A percentile compares a stretch with the other conserved stretches of the same genome.
Evolutionary conservation across 345 rosid genomes (phyloP).

Genomic region (Acer negundo): DNA sequence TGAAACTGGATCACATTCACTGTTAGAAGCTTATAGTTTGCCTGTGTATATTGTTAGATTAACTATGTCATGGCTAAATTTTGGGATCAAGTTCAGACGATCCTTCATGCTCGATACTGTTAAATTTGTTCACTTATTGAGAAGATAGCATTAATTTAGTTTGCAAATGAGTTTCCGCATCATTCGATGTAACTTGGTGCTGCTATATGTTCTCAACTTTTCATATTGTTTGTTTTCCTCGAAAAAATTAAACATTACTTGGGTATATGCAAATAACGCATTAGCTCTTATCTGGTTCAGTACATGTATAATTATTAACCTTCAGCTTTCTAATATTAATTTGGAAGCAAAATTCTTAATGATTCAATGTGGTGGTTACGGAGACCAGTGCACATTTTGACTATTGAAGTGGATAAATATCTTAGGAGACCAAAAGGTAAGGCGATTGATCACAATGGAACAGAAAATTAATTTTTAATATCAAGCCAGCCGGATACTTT

Average conservation of each 20-base stretch:
- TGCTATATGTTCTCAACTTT: too few relatives aligned
- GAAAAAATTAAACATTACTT: background rate
- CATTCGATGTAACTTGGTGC: background rate
- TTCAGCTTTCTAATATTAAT: background rate
- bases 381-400: background rate
- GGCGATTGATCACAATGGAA: background rate
- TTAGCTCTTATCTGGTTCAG: background rate
- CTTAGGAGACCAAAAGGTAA: background rate
- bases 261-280: background rate
- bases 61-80: background rate
- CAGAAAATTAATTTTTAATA: background rate
- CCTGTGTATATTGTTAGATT: background rate
- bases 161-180: background rate
- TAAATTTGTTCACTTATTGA: background rate
- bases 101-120: background rate
- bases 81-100: background rate
- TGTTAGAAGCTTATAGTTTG: background rate
- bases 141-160: background rate
- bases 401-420: background rate
- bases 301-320: background rate
- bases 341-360: background rate
- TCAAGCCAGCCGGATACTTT: background rate
- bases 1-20: background rate
- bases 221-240: background rate
- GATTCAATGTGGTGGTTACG: background rate